Evolutionary conservation across 108 stramenopile species (phyloP).

Genomic region (Aurantiochytrium sp.): DNA sequence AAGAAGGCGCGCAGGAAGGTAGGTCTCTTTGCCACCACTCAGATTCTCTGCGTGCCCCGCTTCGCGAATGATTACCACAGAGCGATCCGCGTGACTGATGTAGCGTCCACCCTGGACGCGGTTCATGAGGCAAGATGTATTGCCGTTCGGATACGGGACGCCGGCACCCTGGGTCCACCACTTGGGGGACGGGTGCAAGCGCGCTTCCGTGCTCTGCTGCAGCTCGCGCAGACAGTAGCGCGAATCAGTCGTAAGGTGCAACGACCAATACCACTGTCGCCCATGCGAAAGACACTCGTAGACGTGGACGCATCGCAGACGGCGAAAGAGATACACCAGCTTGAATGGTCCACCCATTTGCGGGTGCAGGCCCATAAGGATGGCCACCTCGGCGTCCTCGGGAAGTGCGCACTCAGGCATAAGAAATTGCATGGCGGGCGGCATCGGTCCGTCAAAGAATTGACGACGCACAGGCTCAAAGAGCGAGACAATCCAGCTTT

Average conservation of each 20-base stretch:
- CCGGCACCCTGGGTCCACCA: constrained; percentile 26
- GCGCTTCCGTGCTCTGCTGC: neutral
- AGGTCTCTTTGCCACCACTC: constrained; percentile 23
- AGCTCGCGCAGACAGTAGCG: constrained; percentile 28
- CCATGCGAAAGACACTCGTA: constrained; percentile 31
- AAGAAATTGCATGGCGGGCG: constrained; percentile 27
- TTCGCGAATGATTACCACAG: constrained; percentile 15
- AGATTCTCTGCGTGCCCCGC: constrained; percentile 9
- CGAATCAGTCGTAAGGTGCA: constrained; percentile 26
- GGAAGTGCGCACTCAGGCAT: constrained; percentile 24
- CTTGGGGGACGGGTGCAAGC: neutral
- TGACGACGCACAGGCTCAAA: constrained; percentile 26
- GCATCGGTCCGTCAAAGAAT: constrained; percentile 22
- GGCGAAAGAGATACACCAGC: constrained; percentile 29
- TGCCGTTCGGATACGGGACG: constrained; percentile 6
- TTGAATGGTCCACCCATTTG: constrained; percentile 27
- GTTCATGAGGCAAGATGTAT: neutral
- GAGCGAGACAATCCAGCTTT: constrained; percentile 13
- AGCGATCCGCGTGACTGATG: neutral
- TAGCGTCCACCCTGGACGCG: neutral
- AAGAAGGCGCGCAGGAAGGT: constrained; percentile 22
- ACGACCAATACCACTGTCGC: constrained; percentile 21
- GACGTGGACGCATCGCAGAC: constrained; percentile 25
- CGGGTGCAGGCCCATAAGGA: constrained; percentile 23
- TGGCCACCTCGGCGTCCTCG: constrained; percentile 29